These are phyloP conservation scores for Neopestalotiopsis clavispora DNA, from an alignment of 2,329 filamentous ascomycete species.

Conservation along the genomic window DNA sequence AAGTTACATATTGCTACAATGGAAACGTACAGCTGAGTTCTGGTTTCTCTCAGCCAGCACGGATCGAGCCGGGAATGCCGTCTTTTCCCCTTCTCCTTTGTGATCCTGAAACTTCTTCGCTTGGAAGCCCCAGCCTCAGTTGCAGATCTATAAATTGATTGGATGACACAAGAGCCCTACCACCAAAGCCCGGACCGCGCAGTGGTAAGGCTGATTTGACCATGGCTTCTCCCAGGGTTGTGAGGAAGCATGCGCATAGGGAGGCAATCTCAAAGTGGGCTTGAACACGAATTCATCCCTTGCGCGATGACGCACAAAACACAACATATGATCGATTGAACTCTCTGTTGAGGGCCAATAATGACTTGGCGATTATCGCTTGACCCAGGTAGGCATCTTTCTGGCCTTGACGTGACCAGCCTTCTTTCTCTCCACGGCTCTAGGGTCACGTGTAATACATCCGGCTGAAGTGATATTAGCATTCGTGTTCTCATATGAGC, in stretches of 20 bases:
- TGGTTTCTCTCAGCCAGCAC: constrained; percentile 2
- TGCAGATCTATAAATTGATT: constrained; percentile 7
- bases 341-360: neutral
- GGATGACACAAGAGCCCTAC: neutral
- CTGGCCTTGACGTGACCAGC: constrained; percentile 93
- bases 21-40: constrained; percentile 6
- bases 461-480: constrained; percentile 72
- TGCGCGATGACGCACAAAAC: neutral
- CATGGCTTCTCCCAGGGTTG: constrained; percentile 1
- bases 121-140: neutral
- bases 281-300: neutral
- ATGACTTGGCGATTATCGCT: constrained; percentile 57
- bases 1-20: constrained; percentile 18
- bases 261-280: constrained; percentile 8
- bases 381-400: constrained; percentile 99
- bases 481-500: constrained; percentile 21
- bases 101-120: constrained; percentile 1
- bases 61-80: constrained; percentile 9
- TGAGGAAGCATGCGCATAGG: neutral
- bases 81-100: neutral
- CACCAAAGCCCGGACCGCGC: neutral
- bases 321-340: neutral
- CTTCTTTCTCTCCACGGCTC: constrained; percentile 98
- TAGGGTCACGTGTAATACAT: constrained; percentile 87
- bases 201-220: constrained; percentile 10